Base-by-base conservation (phyloP, 768 basidiomycete genomes). In the Tremella yokohamensis region DNA sequence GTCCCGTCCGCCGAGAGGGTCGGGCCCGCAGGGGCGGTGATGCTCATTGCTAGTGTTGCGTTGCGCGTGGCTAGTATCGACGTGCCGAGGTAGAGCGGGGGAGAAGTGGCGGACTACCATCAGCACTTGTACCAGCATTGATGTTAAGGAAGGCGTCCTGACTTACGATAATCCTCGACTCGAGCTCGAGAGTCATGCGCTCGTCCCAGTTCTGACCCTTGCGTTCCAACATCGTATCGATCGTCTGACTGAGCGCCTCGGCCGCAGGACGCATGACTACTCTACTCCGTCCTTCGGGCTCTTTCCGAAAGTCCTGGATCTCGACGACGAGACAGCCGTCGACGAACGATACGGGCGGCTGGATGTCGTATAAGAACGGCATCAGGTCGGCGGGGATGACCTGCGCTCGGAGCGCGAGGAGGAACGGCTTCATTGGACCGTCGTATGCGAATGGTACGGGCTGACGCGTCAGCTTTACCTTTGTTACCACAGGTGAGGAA, bases 271-370 rank as follows among this genome's bases (percentile, higher is more conserved):
- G 64, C 68, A 66, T 70, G 18, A 69, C 69, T 25, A 70, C 68
- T 20, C 66, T 58, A 7, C 57, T 61, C 25, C 58, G 29, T 2
- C 50, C 42, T 24, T 69, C 68, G 7, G 61, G 61, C 8, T 40
- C 39, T 39, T 59, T 55, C 22, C 79, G 70, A 52, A 73, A 77
- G 57, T 80, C 79, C 62, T 78, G 76, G n/a, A 80, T 68, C 57
- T 80, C 79, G 51, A 80, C 77, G 18, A 79, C 77, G 16, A 79
- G 67, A 58, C 78, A 79, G 9, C 78, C 78, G 48, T 73, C 64
- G 8, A 67, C 64, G 47, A 68, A 64, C 4, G 67, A 64, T 11
- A 67, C 55, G 15, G 65, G 60, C 2, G 62, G 63, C 13, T 49
- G 45, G 49, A 66, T 60, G 52, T 73, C 69, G 56, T 78, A 76